phyloP scores from a whole-genome alignment of 192 early-diverging fungal genomes.

The Coemansia aciculifera region DNA sequence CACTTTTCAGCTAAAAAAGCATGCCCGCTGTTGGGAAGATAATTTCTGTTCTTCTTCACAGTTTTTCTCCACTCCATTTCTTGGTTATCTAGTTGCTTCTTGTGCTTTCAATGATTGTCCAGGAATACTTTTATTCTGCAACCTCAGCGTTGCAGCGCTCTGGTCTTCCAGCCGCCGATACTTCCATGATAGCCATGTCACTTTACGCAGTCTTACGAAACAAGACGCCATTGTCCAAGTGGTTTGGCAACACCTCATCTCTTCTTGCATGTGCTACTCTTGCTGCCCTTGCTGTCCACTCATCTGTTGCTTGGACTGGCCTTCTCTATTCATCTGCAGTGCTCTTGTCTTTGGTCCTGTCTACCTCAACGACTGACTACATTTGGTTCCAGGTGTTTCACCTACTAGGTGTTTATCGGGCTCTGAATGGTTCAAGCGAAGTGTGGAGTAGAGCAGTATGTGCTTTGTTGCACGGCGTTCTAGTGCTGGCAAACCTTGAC shows the following conservation, averaged over 20 bases:
- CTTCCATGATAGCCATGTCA: background rate
- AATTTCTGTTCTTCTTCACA: too few relatives aligned
- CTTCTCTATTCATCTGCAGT: background rate
- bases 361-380: background rate
- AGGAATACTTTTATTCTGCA: background rate
- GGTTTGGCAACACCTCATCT: background rate
- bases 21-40: background rate
- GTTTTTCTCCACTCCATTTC: background rate
- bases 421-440: background rate
- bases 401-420: background rate
- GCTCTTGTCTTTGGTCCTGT: background rate
- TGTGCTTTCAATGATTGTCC: conserved; percentile 4
- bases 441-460: background rate
- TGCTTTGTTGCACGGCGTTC: background rate
- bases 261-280: background rate
- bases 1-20: background rate
- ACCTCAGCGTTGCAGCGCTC: background rate
- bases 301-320: background rate
- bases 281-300: background rate
- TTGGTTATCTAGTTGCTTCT: background rate
- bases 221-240: background rate
- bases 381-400: conserved; percentile 1
- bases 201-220: background rate
- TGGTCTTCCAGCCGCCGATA: background rate
- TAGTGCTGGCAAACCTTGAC: background rate